phyloP scores from a whole-genome alignment of 179 eudicot species.

The Amaranthus tricolor region DNA sequence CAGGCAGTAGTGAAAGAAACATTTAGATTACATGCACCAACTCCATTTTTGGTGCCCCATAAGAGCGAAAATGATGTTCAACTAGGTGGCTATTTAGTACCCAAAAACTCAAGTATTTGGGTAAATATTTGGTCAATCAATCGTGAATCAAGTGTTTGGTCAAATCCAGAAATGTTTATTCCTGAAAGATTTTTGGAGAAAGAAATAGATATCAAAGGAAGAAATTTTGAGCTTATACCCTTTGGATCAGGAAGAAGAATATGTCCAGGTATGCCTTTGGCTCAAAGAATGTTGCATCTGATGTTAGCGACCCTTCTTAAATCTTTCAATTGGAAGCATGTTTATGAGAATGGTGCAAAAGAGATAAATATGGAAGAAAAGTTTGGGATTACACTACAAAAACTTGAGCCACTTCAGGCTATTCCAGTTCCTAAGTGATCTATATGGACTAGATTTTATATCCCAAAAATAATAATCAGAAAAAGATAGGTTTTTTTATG shows the following conservation, averaged over 20 bases:
- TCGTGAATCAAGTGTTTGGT: slow-evolving; percentile 19
- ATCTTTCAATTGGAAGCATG: slow-evolving; percentile 25
- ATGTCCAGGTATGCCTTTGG: slow-evolving; percentile 25
- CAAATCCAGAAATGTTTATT: slow-evolving; percentile 11
- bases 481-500: no score
- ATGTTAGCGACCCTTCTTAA: slow-evolving; percentile 21
- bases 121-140: slow-evolving; percentile 28
- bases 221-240: slow-evolving; percentile 25
- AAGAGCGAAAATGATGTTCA: slow-evolving; percentile 15
- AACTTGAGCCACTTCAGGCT: slow-evolving; percentile 19
- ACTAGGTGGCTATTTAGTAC: slow-evolving; percentile 17
- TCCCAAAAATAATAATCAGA: no score
- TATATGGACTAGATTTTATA: not conserved
- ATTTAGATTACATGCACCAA: slow-evolving; percentile 27
- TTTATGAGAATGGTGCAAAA: not conserved
- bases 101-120: slow-evolving; percentile 20
- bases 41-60: slow-evolving; percentile 25
- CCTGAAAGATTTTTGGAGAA: slow-evolving; percentile 26
- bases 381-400: slow-evolving; percentile 19
- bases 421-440: slow-evolving; percentile 10
- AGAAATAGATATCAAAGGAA: slow-evolving; percentile 12
- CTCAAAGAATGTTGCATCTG: slow-evolving; percentile 24
- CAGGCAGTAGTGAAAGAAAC: slow-evolving; percentile 27
- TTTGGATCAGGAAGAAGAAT: slow-evolving; percentile 34
- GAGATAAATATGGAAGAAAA: slow-evolving; percentile 23